Percentiles rank a stretch among this genome's conserved stretches.
phyloP scores from a whole-genome alignment of 139 green algal genomes.

The Haematococcus sp. region DNA sequence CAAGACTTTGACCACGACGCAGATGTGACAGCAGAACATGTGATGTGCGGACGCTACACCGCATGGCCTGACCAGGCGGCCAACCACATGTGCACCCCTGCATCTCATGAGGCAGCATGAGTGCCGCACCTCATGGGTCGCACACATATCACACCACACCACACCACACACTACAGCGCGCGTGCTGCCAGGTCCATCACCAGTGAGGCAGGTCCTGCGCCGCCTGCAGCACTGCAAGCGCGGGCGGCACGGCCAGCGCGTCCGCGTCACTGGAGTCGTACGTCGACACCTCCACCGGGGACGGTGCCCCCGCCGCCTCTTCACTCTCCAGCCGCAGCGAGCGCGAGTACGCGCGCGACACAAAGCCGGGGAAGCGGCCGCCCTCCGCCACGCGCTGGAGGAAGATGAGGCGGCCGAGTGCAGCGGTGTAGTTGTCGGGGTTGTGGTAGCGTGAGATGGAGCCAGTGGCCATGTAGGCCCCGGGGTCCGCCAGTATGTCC shows the following conservation, averaged over 20 bases:
- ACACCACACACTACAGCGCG: too few species aligned
- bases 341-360: constrained; percentile 4
- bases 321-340: constrained; percentile 1
- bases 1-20: too few species aligned
- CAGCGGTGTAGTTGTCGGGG: constrained; percentile 90
- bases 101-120: too few species aligned
- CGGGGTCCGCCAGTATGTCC: constrained; percentile 82
- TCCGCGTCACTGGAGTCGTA: background rate
- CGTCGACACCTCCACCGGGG: background rate
- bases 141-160: too few species aligned
- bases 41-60: too few species aligned
- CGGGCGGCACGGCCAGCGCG: background rate
- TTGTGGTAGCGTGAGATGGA: constrained; percentile 95
- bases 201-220: too few species aligned
- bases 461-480: constrained; percentile 80
- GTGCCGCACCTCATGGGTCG: too few species aligned
- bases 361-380: constrained; percentile 1
- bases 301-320: background rate
- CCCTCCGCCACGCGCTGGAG: constrained; percentile 19
- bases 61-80: too few species aligned
- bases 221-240: too few species aligned
- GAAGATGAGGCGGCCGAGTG: constrained; percentile 29
- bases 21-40: too few species aligned
- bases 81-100: too few species aligned
- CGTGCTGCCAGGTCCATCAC: too few species aligned